phyloP scores from a whole-genome alignment of 108 stramenopile species.

The Pseudonitzschia delicatissima region DNA sequence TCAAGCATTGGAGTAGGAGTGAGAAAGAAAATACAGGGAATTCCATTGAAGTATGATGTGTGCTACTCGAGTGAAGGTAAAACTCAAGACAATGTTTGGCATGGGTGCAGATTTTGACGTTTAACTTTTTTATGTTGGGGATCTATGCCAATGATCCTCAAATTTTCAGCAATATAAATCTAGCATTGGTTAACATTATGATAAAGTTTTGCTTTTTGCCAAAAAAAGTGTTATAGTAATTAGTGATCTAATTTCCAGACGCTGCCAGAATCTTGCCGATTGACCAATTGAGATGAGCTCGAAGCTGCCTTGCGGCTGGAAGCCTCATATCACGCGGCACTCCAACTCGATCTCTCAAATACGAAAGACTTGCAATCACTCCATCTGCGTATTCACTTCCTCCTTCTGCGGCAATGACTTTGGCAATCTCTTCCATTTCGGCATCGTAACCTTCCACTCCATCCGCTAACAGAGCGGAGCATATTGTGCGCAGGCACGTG shows the following conservation, averaged over 20 bases:
- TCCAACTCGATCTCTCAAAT: constrained; percentile 88
- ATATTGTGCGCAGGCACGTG: constrained; percentile 52
- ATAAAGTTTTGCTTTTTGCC: not conserved
- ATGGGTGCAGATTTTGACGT: constrained; percentile 65
- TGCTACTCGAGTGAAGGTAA: constrained; percentile 63
- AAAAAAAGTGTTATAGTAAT: not conserved
- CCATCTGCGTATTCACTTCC: constrained; percentile 48
- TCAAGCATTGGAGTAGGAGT: constrained; percentile 76
- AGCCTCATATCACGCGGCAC: constrained; percentile 92
- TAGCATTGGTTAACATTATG: not conserved
- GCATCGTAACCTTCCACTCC: constrained; percentile 33
- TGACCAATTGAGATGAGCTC: constrained; percentile 78
- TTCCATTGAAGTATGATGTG: constrained; percentile 75
- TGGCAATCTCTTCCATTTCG: constrained; percentile 43
- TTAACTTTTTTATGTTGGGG: constrained; percentile 7
- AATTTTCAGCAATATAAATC: not conserved
- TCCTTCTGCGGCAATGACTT: constrained; percentile 51
- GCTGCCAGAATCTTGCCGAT: constrained; percentile 37
- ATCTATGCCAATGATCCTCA: not conserved
- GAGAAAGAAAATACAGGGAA: constrained; percentile 70
- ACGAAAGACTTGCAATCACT: constrained; percentile 57
- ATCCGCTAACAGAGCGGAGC: constrained; percentile 52
- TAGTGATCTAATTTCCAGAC: constrained; percentile 6
- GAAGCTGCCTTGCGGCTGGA: constrained; percentile 86
- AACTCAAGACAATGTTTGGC: constrained; percentile 61